Conservation (phyloP, 441 rosid genomes). For the Adansonia madagascariensis region DNA sequence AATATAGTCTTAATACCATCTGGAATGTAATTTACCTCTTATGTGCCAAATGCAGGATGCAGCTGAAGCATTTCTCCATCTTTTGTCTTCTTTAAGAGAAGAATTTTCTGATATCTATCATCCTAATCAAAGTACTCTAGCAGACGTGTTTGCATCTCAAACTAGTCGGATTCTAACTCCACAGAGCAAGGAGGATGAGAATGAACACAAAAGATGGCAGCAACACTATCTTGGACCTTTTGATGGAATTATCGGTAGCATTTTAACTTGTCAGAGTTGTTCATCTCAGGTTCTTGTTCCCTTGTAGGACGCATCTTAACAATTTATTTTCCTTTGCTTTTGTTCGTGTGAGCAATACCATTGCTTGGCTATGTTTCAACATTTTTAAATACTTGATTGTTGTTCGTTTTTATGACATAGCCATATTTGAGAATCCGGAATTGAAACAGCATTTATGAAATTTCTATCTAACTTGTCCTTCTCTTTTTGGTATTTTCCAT, state of each 20-base stretch:
- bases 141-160: slow-evolving; percentile 47
- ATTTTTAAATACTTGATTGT: not conserved
- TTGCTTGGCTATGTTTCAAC: slow-evolving; percentile 17
- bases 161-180: slow-evolving; percentile 57
- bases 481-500: not conserved
- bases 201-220: slow-evolving; percentile 75
- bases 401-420: slow-evolving; percentile 6
- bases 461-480: not conserved
- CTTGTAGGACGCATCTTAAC: slow-evolving; percentile 27
- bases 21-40: slow-evolving; percentile 30
- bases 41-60: slow-evolving; percentile 66
- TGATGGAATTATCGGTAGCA: slow-evolving; percentile 75
- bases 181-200: slow-evolving; percentile 36
- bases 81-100: slow-evolving; percentile 71
- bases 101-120: slow-evolving; percentile 65
- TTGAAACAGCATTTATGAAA: not conserved
- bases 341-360: slow-evolving; percentile 6
- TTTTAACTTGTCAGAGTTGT: slow-evolving; percentile 72
- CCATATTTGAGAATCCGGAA: slow-evolving; percentile 20
- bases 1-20: slow-evolving; percentile 1
- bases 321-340: slow-evolving; percentile 8
- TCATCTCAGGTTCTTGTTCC: slow-evolving; percentile 66
- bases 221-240: slow-evolving; percentile 83
- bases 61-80: slow-evolving; percentile 88
- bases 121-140: slow-evolving; percentile 52